Conservation (phyloP, 495 filamentous ascomycete species). For the Penicillium simplicissimum region DNA sequence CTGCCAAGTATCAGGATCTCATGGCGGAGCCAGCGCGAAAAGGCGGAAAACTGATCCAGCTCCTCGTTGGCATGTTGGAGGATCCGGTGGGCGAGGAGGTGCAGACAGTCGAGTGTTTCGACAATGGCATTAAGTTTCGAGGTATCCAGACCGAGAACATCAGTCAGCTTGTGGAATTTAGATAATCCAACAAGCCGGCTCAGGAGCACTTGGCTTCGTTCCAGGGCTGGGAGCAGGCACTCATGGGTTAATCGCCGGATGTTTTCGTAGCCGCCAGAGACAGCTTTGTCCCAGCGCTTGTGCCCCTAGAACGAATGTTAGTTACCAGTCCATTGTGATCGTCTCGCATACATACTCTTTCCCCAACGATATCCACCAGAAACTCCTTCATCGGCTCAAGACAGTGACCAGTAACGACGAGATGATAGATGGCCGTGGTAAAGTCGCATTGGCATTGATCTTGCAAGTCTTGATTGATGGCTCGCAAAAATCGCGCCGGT, state of each 20-base stretch:
- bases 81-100: conserved; percentile 72
- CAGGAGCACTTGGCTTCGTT: conserved; percentile 78
- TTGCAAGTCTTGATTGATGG: conserved; percentile 64
- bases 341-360: conserved; percentile 59
- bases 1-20: conserved; percentile 67
- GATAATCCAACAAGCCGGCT: conserved; percentile 84
- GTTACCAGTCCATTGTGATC: conserved; percentile 11
- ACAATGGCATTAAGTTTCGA: conserved; percentile 58
- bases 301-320: conserved; percentile 62
- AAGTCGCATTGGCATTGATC: conserved; percentile 64
- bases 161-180: conserved; percentile 70
- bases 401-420: conserved; percentile 82
- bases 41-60: conserved; percentile 71
- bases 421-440: conserved; percentile 77
- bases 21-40: conserved; percentile 81
- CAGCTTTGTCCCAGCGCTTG: conserved; percentile 92
- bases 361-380: conserved; percentile 81
- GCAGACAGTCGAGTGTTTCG: conserved; percentile 72
- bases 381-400: conserved; percentile 79
- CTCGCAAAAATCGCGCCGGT: conserved; percentile 71
- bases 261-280: conserved; percentile 71
- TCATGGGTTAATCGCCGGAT: conserved; percentile 79
- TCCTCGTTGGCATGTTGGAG: conserved; percentile 73
- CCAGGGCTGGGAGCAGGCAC: conserved; percentile 82
- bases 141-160: conserved; percentile 64